Evolutionary conservation across 2,329 filamentous ascomycete genomes (phyloP), one percentile per base, ranked within the genome.

Genomic region (Colletotrichum chlorophyti): DNA sequence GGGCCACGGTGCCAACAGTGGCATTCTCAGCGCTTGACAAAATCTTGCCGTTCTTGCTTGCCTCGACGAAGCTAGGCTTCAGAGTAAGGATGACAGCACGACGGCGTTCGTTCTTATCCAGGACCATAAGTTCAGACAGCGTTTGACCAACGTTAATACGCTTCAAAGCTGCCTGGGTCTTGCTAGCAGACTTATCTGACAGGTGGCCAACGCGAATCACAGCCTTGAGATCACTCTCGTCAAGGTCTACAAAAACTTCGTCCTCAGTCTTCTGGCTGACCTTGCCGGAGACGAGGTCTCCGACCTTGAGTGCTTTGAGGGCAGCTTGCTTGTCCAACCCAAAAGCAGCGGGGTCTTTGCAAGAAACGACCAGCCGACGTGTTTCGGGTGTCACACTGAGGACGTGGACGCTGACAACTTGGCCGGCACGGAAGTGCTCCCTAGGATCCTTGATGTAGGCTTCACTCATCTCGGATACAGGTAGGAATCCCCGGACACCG

Each of bases 381-480:
- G 84, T 79, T 55, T 89, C 86, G 1, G 87, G 78, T 65, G 96
- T 87, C 46, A 97, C 86, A 46, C 89, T 90, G 29, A 97, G 74
- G n/a, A 96, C 87, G 68, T 94, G 91, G 17, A 97, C 91, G 67
- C 87, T 96, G 64, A 99, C 89, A 2, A 96, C 94, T 72, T 99
- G 95, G 1, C 95, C 96, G 38, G 87, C 76, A 31, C 89, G 87
- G 78, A 99, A 99, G 74, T 98, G 93, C 68, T 96, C 88, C 41
- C 85, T 86, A 5, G 95, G 93, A 68, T 97, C 91, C 65, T 90
- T 85, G 68, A 99, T 97, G 69, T 90, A 97, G 10, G 93, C 93
- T 72, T 99, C 95, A 71, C 95, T 98, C 95, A 99, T 99, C 74
- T 99, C 94, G 1, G 91, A 91, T 1, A 96, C 88, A 2, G 95